Percentiles rank a stretch among this genome's conserved stretches.
These are phyloP conservation scores for Ilex asprella DNA, from an alignment of 257 asterid species.

Conservation along the genomic window DNA sequence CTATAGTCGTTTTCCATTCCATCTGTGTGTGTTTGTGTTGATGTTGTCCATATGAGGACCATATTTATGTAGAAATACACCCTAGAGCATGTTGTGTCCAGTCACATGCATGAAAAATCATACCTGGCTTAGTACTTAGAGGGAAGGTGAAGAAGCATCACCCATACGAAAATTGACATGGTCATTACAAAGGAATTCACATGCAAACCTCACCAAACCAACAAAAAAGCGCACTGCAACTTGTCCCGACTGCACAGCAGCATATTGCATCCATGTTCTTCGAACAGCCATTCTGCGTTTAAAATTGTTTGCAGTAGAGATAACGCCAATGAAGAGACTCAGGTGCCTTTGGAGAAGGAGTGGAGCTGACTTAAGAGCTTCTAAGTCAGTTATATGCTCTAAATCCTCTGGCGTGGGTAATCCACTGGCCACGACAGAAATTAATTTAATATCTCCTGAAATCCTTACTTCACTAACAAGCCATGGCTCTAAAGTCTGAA, in stretches of 20 bases:
- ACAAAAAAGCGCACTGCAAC: conserved; percentile 97
- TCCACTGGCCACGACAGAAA: conserved; percentile 88
- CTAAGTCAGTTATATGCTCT: conserved; percentile 71
- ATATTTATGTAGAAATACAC: too few relatives aligned
- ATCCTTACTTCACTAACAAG: conserved; percentile 81
- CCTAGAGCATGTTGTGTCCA: too few relatives aligned
- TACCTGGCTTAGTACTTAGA: too few relatives aligned
- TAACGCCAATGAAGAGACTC: conserved; percentile 76
- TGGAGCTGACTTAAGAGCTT: conserved; percentile 64
- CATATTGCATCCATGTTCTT: conserved; percentile 98
- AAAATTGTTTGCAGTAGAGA: conserved; percentile 96
- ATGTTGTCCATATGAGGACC: too few relatives aligned
- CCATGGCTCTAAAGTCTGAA: conserved; percentile 96
- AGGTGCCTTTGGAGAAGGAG: conserved; percentile 45
- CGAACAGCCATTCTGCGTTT: conserved; percentile 98
- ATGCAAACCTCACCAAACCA: conserved; percentile 69
- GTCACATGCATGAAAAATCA: too few relatives aligned
- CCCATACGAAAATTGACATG: background rate
- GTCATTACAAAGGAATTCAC: background rate
- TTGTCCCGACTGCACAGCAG: conserved; percentile 69
- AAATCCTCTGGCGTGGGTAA: conserved; percentile 91
- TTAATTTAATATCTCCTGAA: conserved; percentile 71
- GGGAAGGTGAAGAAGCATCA: too few relatives aligned
- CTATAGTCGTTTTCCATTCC: too few relatives aligned
- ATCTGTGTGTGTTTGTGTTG: too few relatives aligned